Evolutionary conservation across 805 yeast species (phyloP), one percentile per base, ranked within the genome.

Genomic region (Starmerella vaccinii): DNA sequence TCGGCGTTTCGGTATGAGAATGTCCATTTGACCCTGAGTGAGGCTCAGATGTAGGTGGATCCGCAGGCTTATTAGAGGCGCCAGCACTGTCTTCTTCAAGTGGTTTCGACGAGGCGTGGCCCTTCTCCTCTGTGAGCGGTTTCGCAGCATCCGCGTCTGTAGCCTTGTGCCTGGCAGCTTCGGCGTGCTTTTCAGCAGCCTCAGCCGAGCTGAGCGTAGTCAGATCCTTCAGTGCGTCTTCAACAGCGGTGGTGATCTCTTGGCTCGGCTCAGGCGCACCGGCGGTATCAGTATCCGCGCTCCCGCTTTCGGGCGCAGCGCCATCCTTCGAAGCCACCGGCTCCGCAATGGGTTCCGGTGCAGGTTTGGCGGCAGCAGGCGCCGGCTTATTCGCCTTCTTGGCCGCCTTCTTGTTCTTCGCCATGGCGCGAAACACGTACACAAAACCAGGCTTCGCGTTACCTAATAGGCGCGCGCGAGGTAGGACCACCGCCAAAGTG

Each of bases 371-470:
- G n/a, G 45, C 45, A 7, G 45, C 34, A 27, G 45, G 19, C 13
- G 45, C 32, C 18, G 45, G 24, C 34, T 18, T 26, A 4, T 7
- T 8, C 23, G 45, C 34, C 45, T 41, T 41, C 15, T 41, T 41
- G 23, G 34, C 45, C 34, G 45, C 45, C 23, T 41, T 41, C 27
- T 41, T 39, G 23, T 24, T 41, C 45, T 41, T 41, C 34, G 45
- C 45, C 45, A 41, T 41, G 23, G 32, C 45, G 45, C 45, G 24
- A 18, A 5, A 41, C 33, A 41, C 45, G 45, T 41, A 41, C 45
- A 41, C 45, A 41, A 26, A 26, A 27, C 33, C 45, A 24, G 34
- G 19, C n/a, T 16, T 24, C 45, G 45, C 45, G 43, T 39, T 39
- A 39, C 43, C 43, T 39, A 37, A 37, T 37, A 37, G 23, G n/a